phyloP scores from a whole-genome alignment of 2,329 filamentous ascomycete genomes.

The Trichophyton rubrum region DNA sequence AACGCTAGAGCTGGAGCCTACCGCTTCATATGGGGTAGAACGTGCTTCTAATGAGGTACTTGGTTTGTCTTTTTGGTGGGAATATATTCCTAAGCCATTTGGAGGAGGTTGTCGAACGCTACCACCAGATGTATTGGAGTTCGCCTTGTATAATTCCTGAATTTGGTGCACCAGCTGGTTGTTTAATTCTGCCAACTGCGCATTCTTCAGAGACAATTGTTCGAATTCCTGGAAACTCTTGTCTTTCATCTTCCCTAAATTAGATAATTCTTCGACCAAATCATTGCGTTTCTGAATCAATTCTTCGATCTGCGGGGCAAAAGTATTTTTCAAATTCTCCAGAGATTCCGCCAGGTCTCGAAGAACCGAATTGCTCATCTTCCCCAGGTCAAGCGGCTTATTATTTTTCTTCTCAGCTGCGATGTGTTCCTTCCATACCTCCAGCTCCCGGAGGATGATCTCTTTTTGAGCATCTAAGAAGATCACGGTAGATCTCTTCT shows the following conservation, averaged over 20 bases:
- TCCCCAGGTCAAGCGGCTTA: slow-evolving; percentile 64
- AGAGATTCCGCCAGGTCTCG: slow-evolving; percentile 51
- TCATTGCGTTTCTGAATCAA: slow-evolving; percentile 80
- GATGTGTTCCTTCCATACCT: slow-evolving; percentile 78
- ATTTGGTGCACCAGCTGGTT: slow-evolving; percentile 91
- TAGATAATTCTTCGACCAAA: slow-evolving; percentile 71
- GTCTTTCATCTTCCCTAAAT: slow-evolving; percentile 73
- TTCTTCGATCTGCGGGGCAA: slow-evolving; percentile 62
- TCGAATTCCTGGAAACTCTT: slow-evolving; percentile 92
- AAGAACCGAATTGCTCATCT: slow-evolving; percentile 50
- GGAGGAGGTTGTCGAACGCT: slow-evolving; percentile 16
- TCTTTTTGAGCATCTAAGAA: slow-evolving; percentile 89
- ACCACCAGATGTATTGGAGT: slow-evolving; percentile 39
- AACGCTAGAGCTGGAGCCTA: slow-evolving; percentile 44
- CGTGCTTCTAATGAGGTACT: slow-evolving; percentile 31
- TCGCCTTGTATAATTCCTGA: slow-evolving; percentile 81
- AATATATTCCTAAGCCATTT: slow-evolving; percentile 53
- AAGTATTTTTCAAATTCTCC: slow-evolving; percentile 66
- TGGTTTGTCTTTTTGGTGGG: slow-evolving; percentile 41
- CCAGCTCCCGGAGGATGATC: slow-evolving; percentile 84
- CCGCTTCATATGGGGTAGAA: slow-evolving; percentile 37
- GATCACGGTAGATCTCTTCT: slow-evolving; percentile 92
- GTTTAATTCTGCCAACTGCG: slow-evolving; percentile 86
- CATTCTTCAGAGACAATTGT: slow-evolving; percentile 85
- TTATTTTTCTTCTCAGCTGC: slow-evolving; percentile 74